These are phyloP conservation scores for Sistotremastrum niveocremeum DNA, from an alignment of 768 basidiomycete species.

Conservation along the genomic window DNA sequence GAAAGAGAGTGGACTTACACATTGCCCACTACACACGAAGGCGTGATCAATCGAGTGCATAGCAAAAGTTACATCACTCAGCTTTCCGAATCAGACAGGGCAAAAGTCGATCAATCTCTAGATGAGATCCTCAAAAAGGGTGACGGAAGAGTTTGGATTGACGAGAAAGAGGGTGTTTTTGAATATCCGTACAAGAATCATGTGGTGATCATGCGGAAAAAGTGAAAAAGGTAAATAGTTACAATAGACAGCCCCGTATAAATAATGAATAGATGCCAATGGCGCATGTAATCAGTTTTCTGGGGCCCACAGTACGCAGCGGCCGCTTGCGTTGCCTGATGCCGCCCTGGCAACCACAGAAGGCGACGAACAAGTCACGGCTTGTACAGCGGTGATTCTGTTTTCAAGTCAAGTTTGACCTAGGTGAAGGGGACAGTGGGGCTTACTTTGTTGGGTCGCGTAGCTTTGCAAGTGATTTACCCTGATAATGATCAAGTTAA, in stretches of 20 bases:
- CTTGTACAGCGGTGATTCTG: slow-evolving; percentile 73
- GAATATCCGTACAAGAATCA: slow-evolving; percentile 68
- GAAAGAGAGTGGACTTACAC: slow-evolving; percentile 42
- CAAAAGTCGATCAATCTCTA: slow-evolving; percentile 35
- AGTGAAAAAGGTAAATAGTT: slow-evolving; percentile 13
- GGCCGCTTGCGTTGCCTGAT: slow-evolving; percentile 67
- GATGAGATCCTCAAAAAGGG: slow-evolving; percentile 42
- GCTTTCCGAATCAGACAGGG: slow-evolving; percentile 43
- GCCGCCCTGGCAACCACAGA: slow-evolving; percentile 58
- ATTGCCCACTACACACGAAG: slow-evolving; percentile 38
- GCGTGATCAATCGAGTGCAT: slow-evolving; percentile 48
- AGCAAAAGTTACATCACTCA: slow-evolving; percentile 82
- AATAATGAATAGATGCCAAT: too few relatives aligned
- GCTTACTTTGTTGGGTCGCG: slow-evolving; percentile 42
- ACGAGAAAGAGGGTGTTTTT: slow-evolving; percentile 59
- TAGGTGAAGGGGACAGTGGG: background rate
- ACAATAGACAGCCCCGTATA: too few relatives aligned
- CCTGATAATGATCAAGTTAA: slow-evolving; percentile 26
- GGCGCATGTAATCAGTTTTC: too few relatives aligned
- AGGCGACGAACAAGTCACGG: slow-evolving; percentile 85
- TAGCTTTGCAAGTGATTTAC: slow-evolving; percentile 53
- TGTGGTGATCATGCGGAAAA: slow-evolving; percentile 38
- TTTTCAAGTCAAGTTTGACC: background rate
- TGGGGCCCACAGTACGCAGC: slow-evolving; percentile 71
- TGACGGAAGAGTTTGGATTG: slow-evolving; percentile 60